Evolutionary conservation across 768 basidiomycete genomes (phyloP).

Genomic region (Lactarius deliciosus): DNA sequence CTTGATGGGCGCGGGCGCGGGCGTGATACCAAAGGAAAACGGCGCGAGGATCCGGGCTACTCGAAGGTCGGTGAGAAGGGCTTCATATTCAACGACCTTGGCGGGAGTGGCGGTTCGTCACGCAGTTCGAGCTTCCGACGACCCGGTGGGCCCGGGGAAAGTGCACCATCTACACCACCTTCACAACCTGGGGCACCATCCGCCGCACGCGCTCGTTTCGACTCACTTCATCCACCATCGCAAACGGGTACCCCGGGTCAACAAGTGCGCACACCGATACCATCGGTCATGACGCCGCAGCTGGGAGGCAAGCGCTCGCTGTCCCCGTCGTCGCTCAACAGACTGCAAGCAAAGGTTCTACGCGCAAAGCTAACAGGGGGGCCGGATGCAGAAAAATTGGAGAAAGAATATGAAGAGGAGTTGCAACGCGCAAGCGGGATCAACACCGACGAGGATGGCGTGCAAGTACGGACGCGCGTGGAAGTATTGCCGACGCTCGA

Average conservation of each 20-base stretch:
- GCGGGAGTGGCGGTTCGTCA: conserved; percentile 62
- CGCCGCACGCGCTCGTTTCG: conserved; percentile 52
- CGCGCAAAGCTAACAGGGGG: conserved; percentile 85
- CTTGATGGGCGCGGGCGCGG: conserved; percentile 72
- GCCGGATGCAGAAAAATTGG: conserved; percentile 73
- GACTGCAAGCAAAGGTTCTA: conserved; percentile 88
- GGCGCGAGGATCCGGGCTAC: conserved; percentile 32
- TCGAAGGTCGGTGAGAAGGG: conserved; percentile 48
- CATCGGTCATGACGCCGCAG: conserved; percentile 83
- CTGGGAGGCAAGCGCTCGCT: conserved; percentile 45
- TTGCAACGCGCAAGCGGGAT: conserved; percentile 42
- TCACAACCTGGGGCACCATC: conserved; percentile 36
- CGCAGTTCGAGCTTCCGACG: conserved; percentile 87
- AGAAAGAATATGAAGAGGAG: conserved; percentile 83
- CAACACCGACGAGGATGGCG: conserved; percentile 35
- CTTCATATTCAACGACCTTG: conserved; percentile 68
- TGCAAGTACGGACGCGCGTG: conserved; percentile 56
- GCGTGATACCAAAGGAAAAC: conserved; percentile 40
- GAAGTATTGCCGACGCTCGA: conserved; percentile 91
- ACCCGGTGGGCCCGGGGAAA: conserved; percentile 63
- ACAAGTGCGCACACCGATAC: conserved; percentile 80
- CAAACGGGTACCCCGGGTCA: conserved; percentile 57
- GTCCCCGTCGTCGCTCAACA: conserved; percentile 82
- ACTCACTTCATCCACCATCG: conserved; percentile 61
- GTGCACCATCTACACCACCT: conserved; percentile 59